Evolutionary conservation across 2,329 filamentous ascomycete genomes (phyloP), one percentile per base, ranked within the genome.

Genomic region (Teratosphaeria nubilosa): DNA sequence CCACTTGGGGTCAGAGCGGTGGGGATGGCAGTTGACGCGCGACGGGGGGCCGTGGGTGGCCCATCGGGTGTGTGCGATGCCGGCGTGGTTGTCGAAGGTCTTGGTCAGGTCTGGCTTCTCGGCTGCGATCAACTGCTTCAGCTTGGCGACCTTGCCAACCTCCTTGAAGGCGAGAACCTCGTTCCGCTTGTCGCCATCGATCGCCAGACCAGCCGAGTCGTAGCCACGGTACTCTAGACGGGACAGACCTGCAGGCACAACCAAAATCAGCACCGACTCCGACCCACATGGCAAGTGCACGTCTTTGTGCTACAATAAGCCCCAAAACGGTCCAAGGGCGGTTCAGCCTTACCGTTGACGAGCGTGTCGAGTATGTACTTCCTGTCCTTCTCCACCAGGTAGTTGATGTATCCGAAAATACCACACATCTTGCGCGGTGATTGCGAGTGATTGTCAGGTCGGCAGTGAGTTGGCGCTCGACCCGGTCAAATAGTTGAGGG

Each of bases 11-110:
- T 99, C 94, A 65, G 92, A 97, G 77, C 91, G 95, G 83, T 97
- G 92, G 70, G 94, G 94, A 77, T 99, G 94, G 86, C 94, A 99
- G 84, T 99, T 99, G 74, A 87, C 72, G 70, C 91, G 88, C 65
- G 91, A 96, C 57, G 94, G 94, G 62, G 90, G 86, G 58, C 94
- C 94, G 81, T 99, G 94, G 69, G 94, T 99, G 68, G 94, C 94
- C 94, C 94, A 99, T 76, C 94, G 86, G 64, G 94, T 99, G 86
- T 99, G 94, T 75, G 94, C 90, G 80, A 99, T 97, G 74, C 92
- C 94, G 72, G 90, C 91, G 80, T 99, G 94, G 72, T 91, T 96
- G 77, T 97, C 94, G 75, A 96, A 97, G 72, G 91, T 83, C 82
- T 96, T 95, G 75, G 84, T 88, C 68, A 91, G 80, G 77, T 99